These are phyloP conservation scores for Fusarium camptoceras DNA, from an alignment of 2,329 filamentous ascomycete genomes.

Conservation along the genomic window DNA sequence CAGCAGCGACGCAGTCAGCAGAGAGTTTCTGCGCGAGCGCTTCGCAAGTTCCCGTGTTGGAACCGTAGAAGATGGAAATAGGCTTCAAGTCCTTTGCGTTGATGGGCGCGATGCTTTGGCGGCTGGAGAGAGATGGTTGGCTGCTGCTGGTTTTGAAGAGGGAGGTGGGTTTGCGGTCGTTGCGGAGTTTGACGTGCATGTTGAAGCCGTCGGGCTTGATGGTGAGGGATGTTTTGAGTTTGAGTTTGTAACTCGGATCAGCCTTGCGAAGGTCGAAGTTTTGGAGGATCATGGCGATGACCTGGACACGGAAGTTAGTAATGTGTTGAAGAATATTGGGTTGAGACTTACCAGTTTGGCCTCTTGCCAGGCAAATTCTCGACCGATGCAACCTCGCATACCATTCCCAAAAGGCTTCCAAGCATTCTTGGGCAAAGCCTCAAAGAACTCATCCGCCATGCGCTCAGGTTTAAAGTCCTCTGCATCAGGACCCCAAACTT, in stretches of 20 bases:
- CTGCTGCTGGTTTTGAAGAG: conserved; percentile 8
- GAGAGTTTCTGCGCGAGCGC: background rate
- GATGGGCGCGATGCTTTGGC: background rate
- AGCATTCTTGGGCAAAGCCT: conserved; percentile 8
- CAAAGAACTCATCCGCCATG: conserved; percentile 10
- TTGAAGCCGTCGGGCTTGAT: conserved; percentile 4
- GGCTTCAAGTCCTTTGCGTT: conserved; percentile 3
- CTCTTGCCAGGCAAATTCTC: conserved; percentile 14
- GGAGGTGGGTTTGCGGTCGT: background rate
- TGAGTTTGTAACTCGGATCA: conserved; percentile 11
- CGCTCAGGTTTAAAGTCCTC: conserved; percentile 10
- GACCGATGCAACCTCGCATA: conserved; percentile 9
- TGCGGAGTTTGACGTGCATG: conserved; percentile 11
- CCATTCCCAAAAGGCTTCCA: conserved; percentile 19
- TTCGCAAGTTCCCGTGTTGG: conserved; percentile 9
- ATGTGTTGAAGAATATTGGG: fast-evolving
- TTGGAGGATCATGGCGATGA: conserved; percentile 4
- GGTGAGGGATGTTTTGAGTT: conserved; percentile 1
- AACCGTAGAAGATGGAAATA: conserved; percentile 4
- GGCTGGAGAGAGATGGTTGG: background rate
- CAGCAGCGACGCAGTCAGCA: conserved; percentile 12
- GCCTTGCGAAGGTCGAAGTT: conserved; percentile 5
- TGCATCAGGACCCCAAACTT: conserved; percentile 9
- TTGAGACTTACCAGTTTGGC: background rate
- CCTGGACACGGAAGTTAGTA: background rate